phyloP scores from a whole-genome alignment of 1,139 yeast species.

The Candida sanyaensis region DNA sequence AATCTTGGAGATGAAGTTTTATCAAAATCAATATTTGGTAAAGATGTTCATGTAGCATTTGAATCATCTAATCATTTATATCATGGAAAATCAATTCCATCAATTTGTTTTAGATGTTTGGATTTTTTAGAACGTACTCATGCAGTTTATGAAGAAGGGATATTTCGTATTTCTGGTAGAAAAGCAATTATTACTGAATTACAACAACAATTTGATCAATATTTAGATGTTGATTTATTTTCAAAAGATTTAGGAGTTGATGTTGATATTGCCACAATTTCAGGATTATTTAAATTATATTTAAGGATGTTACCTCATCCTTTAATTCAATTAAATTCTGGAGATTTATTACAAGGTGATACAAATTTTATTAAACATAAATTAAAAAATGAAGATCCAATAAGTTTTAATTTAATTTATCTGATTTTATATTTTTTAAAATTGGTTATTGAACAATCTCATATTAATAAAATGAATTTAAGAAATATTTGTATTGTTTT shows the following conservation, averaged over 20 bases:
- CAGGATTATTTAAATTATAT: slow-evolving; percentile 76
- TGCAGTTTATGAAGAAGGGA: slow-evolving; percentile 85
- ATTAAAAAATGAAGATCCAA: slow-evolving; percentile 26
- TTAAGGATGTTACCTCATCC: slow-evolving; percentile 69
- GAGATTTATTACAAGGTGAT: slow-evolving; percentile 28
- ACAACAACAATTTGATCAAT: slow-evolving; percentile 65
- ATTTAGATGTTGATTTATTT: slow-evolving; percentile 69
- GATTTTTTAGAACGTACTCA: slow-evolving; percentile 66
- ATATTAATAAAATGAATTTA: slow-evolving; percentile 79
- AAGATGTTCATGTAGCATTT: slow-evolving; percentile 56
- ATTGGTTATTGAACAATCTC: slow-evolving; percentile 62
- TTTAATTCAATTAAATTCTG: slow-evolving; percentile 56
- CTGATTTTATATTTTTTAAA: slow-evolving; percentile 68
- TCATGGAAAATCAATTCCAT: slow-evolving; percentile 60
- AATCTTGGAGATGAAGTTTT: slow-evolving; percentile 39
- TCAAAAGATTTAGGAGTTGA: slow-evolving; percentile 48
- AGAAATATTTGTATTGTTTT: slow-evolving; percentile 81
- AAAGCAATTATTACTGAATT: slow-evolving; percentile 74
- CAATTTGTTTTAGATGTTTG: slow-evolving; percentile 75
- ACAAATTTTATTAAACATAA: slow-evolving; percentile 9
- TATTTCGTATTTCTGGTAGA: slow-evolving; percentile 89
- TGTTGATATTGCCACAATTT: slow-evolving; percentile 73
- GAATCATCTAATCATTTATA: slow-evolving; percentile 49
- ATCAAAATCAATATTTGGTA: slow-evolving; percentile 60
- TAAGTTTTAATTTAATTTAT: slow-evolving; percentile 62